Base-by-base conservation (phyloP, 805 yeast genomes). In the Metschnikowia sp. region DNA sequence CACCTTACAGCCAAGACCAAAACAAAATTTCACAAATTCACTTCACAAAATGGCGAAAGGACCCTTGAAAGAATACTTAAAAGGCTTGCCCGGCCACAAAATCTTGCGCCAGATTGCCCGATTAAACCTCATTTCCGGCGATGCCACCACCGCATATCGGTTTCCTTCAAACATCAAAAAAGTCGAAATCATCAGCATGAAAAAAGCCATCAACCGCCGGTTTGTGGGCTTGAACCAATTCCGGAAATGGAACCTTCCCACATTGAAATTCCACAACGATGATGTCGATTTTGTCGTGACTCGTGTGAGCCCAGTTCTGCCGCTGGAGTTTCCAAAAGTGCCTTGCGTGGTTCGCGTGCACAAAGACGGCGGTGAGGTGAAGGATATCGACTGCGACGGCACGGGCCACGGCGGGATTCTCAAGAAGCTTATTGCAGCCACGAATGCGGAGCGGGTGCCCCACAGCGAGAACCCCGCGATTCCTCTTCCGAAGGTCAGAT, bases 261-360 rank as follows among this genome's bases (percentile, higher is more conserved):
- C 90, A 7, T 74, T 90, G 52, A 83, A 81, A 62, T 90, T 86
- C 65, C 91, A 88, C 69, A 90, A 90, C 64, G 91, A 92, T n/a
- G 69, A 71, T 38, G 60, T 86, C 28, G 76, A 80, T 22, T 81
- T 88, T 47, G 73, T 76, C 22, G 84, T 88, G 32, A 69, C 76
- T 11, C 73, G 90, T 55, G 73, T 86, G 31, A 39, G 45, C 36
- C 49, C 58, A 9, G 40, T 39, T 7, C 13, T 15, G 13, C 45
- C 47, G 31, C 54, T 39, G n/a, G 56, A 55, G 18, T 44, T 47
- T 22, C 48, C 49, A 30, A 32, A 43, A 12, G 50, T 48, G 26
- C 58, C 58, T 3, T 45, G 51, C 36, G 46, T 43, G 9, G 38
- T 55, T 36, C 44, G 42, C 29, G 39, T 55, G 8, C 57, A 55